Percentiles rank a stretch among this genome's conserved stretches.
Evolutionary conservation across 768 basidiomycete genomes (phyloP).

Genomic region (Tephrocybe sp.): DNA sequence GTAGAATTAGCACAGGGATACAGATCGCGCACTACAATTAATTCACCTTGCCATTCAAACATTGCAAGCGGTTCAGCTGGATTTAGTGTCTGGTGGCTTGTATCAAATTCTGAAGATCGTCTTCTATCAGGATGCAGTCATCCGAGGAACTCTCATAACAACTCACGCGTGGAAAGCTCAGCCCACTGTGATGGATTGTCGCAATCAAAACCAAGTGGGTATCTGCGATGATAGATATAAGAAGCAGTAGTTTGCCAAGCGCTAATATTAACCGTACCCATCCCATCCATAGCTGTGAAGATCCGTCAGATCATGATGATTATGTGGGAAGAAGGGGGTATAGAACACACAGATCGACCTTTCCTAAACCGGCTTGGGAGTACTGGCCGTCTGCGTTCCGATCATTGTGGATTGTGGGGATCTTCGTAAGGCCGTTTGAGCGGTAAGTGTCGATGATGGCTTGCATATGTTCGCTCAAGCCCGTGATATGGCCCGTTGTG

Average conservation of each 20-base stretch:
- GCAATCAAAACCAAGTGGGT: constrained; percentile 69
- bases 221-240: constrained; percentile 28
- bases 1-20: neutral
- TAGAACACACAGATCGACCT: constrained; percentile 34
- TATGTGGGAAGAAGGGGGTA: neutral
- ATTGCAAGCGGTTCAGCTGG: constrained; percentile 36
- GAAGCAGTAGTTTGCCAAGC: neutral
- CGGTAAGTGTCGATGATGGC: constrained; percentile 37
- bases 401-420: constrained; percentile 38
- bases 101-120: constrained; percentile 25
- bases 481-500: constrained; percentile 27
- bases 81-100: constrained; percentile 30
- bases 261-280: constrained; percentile 15
- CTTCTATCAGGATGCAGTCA: neutral
- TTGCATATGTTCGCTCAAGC: constrained; percentile 42
- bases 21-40: neutral
- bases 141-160: neutral
- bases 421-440: constrained; percentile 34
- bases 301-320: neutral
- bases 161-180: constrained; percentile 34
- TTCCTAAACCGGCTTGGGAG: constrained; percentile 27
- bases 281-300: constrained; percentile 41
- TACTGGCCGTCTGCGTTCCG: constrained; percentile 30
- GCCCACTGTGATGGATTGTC: constrained; percentile 56
- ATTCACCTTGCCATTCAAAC: constrained; percentile 36